A percentile compares a stretch with the other conserved stretches of the same genome.
Conservation (phyloP, 768 basidiomycete genomes). For the Pleurotus eryngii region DNA sequence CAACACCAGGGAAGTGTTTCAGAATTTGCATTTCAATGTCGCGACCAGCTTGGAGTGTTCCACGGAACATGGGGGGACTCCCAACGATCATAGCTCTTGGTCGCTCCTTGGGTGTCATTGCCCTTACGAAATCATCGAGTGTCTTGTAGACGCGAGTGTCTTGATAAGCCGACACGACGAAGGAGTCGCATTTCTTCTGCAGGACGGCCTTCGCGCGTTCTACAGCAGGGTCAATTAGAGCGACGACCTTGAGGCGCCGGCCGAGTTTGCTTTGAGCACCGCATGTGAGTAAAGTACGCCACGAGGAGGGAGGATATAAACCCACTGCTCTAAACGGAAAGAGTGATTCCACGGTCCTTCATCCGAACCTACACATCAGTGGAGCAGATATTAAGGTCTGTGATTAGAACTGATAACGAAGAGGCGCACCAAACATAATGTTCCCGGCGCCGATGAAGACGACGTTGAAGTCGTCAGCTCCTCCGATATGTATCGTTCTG, state of each 20-base stretch:
- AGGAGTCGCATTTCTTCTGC: slow-evolving; percentile 86
- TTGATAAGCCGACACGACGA: slow-evolving; percentile 91
- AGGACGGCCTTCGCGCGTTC: slow-evolving; percentile 80
- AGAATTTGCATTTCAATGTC: slow-evolving; percentile 88
- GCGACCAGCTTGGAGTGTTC: slow-evolving; percentile 66
- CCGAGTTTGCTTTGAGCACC: slow-evolving; percentile 75
- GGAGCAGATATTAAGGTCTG: not conserved
- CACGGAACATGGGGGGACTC: slow-evolving; percentile 92
- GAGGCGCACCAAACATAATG: slow-evolving; percentile 86
- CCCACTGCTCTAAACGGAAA: slow-evolving; percentile 85
- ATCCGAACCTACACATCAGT: slow-evolving; percentile 56
- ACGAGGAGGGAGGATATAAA: slow-evolving; percentile 5
- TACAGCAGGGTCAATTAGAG: slow-evolving; percentile 86
- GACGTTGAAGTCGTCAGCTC: slow-evolving; percentile 82
- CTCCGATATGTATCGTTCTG: slow-evolving; percentile 51
- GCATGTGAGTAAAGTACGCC: slow-evolving; percentile 9
- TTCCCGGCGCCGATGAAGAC: slow-evolving; percentile 95
- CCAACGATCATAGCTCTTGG: slow-evolving; percentile 88
- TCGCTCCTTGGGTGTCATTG: slow-evolving; percentile 54
- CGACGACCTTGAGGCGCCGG: slow-evolving; percentile 91
- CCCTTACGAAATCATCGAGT: slow-evolving; percentile 77
- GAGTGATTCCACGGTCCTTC: slow-evolving; percentile 95
- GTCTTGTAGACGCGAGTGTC: slow-evolving; percentile 83
- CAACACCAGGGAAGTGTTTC: slow-evolving; percentile 82
- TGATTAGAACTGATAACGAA: not conserved